Evolutionary conservation across 1,139 yeast species (phyloP).

Genomic region (Pichia sp.): DNA sequence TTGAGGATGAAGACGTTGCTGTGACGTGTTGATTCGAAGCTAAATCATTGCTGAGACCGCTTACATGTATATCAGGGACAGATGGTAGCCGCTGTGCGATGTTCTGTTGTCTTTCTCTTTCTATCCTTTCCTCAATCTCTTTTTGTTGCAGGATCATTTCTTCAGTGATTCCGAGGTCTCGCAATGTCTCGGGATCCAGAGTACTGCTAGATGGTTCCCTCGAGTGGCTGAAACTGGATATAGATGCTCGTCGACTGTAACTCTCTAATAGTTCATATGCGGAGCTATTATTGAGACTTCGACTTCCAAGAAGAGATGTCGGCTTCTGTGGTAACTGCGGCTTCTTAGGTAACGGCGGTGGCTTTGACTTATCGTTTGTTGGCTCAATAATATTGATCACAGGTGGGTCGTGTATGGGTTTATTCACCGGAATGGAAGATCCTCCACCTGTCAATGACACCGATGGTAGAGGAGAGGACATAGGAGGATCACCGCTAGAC

Average conservation of each 20-base stretch:
- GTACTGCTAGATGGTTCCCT: background rate
- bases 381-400: slow-evolving; percentile 3
- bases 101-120: slow-evolving; percentile 2
- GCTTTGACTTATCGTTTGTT: background rate
- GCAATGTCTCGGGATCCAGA: slow-evolving; percentile 6
- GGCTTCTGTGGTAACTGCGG: slow-evolving; percentile 8
- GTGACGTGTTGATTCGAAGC: too few species aligned
- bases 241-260: slow-evolving; percentile 5
- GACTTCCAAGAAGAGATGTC: background rate
- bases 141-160: slow-evolving; percentile 9
- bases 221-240: background rate
- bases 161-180: slow-evolving; percentile 8
- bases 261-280: slow-evolving; percentile 7
- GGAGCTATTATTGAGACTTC: background rate
- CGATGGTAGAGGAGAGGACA: background rate
- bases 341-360: slow-evolving; percentile 10
- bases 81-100: background rate
- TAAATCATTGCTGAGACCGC: too few species aligned
- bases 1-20: background rate
- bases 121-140: slow-evolving; percentile 9
- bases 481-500: background rate
- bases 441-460: background rate
- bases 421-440: background rate
- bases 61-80: too few species aligned
- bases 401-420: background rate